phyloP scores from a whole-genome alignment of 2,329 filamentous ascomycete genomes.

The Onygena corvina region DNA sequence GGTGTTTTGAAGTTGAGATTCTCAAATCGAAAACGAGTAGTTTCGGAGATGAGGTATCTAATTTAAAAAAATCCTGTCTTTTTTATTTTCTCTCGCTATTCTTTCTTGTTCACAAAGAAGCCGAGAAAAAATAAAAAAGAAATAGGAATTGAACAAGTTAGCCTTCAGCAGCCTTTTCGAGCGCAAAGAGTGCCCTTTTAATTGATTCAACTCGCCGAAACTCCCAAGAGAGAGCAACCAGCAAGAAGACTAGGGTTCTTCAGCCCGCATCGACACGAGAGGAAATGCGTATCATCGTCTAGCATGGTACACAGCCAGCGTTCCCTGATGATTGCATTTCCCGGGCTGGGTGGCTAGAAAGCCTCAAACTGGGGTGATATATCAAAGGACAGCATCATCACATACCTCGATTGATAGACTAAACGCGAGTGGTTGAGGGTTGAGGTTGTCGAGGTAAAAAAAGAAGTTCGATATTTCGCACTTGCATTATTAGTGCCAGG shows the following conservation, averaged over 20 bases:
- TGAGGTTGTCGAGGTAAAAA: background rate
- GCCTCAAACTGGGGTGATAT: conserved; percentile 10
- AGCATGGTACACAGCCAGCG: background rate
- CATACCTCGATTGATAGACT: conserved; percentile 32
- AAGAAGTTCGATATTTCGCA: conserved; percentile 16
- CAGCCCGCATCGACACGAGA: conserved; percentile 45
- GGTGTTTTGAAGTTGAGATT: conserved; percentile 33
- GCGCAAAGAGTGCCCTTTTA: conserved; percentile 54
- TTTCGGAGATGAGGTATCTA: conserved; percentile 48
- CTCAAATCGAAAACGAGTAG: conserved; percentile 35
- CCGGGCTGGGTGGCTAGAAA: conserved; percentile 33
- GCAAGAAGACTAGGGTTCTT: conserved; percentile 50
- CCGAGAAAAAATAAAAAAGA: conserved; percentile 15
- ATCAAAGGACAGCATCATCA: conserved; percentile 18
- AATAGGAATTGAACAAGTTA: conserved; percentile 33
- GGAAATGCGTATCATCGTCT: conserved; percentile 34
- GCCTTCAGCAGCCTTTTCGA: conserved; percentile 51
- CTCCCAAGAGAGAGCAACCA: background rate
- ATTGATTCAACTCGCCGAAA: background rate
- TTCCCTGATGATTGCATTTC: conserved; percentile 29
- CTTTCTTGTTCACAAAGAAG: background rate
- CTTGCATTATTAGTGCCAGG: conserved; percentile 13
- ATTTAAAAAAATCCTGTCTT: background rate
- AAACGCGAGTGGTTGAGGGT: conserved; percentile 9
- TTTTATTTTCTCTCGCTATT: conserved; percentile 6